Evolutionary conservation across 352 stramenopile genomes (phyloP).

Genomic region (Phytopythium ostracodes): DNA sequence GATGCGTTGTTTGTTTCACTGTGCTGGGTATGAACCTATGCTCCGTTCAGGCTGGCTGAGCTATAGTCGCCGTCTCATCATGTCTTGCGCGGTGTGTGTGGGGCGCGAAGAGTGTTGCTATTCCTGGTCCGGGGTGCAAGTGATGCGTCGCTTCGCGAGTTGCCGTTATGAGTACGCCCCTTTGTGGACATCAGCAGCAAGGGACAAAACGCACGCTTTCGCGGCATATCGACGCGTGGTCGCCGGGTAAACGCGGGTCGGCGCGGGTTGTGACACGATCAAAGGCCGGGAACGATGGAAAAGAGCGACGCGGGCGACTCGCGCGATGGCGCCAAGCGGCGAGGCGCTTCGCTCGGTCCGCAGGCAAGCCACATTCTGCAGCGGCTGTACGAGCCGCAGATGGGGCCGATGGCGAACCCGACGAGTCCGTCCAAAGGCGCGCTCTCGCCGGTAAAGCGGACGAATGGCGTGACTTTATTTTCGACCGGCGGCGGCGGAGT

Average conservation of each 20-base stretch:
- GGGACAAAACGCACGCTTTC: neutral
- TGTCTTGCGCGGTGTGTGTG: neutral
- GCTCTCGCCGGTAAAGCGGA: slow-evolving; percentile 4
- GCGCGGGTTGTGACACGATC: neutral
- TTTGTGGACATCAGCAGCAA: neutral
- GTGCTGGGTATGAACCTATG: too few relatives aligned
- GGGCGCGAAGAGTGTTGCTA: neutral
- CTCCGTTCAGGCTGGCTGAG: neutral
- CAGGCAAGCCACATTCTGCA: slow-evolving; percentile 62
- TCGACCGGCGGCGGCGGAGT: slow-evolving; percentile 5
- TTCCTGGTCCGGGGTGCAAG: neutral
- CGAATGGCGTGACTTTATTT: neutral
- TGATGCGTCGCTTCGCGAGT: neutral
- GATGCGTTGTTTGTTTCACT: neutral
- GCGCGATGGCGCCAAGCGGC: slow-evolving; percentile 55
- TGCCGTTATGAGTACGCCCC: neutral
- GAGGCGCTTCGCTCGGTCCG: slow-evolving; percentile 39
- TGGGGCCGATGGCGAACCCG: slow-evolving; percentile 22
- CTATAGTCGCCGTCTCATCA: neutral
- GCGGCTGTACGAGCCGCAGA: slow-evolving; percentile 59
- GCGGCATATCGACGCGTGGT: neutral
- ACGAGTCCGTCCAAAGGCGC: slow-evolving; percentile 1
- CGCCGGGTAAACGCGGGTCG: neutral
- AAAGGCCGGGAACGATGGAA: neutral
- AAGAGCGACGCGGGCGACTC: neutral